Evolutionary conservation across 2,329 filamentous ascomycete species (phyloP).

Genomic region (Juglanconis sp.): DNA sequence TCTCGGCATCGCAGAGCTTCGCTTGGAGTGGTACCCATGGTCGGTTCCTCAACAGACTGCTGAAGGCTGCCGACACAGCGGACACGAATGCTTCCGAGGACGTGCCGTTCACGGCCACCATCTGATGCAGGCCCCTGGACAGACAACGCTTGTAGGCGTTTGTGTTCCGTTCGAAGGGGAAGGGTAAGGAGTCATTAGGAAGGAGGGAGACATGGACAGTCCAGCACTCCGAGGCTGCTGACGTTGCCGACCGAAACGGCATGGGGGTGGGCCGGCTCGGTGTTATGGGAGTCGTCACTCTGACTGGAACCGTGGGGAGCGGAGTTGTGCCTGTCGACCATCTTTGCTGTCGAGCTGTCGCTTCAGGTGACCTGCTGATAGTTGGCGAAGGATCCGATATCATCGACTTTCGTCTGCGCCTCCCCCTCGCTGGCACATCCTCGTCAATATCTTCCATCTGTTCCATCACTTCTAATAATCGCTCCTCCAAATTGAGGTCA

Average conservation of each 20-base stretch:
- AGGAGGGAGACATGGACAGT: slow-evolving; percentile 59
- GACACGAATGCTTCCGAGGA: slow-evolving; percentile 46
- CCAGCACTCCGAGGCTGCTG: slow-evolving; percentile 41
- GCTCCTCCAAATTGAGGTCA: slow-evolving; percentile 52
- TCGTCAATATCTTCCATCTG: slow-evolving; percentile 23
- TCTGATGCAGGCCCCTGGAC: slow-evolving; percentile 57
- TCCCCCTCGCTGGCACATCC: slow-evolving; percentile 22
- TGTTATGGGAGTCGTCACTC: slow-evolving; percentile 1
- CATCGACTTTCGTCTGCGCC: slow-evolving; percentile 19
- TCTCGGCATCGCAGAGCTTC: slow-evolving; percentile 53
- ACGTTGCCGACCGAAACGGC: slow-evolving; percentile 19
- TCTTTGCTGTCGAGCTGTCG: slow-evolving; percentile 11
- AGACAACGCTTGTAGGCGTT: slow-evolving; percentile 59
- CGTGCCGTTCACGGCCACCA: slow-evolving; percentile 50
- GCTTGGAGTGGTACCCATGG: slow-evolving; percentile 58
- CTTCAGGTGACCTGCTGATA: not conserved
- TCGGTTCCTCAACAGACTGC: slow-evolving; percentile 45
- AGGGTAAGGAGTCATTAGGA: slow-evolving; percentile 50
- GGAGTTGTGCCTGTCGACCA: slow-evolving; percentile 21
- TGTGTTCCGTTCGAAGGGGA: slow-evolving; percentile 61
- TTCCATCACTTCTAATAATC: slow-evolving; percentile 48
- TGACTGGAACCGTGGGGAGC: not conserved
- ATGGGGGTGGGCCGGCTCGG: slow-evolving; percentile 21
- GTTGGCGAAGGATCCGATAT: slow-evolving; percentile 6
- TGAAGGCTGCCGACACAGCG: slow-evolving; percentile 50